A percentile compares a stretch with the other conserved stretches of the same genome.
phyloP scores from a whole-genome alignment of 805 yeast species.

The Monosporozyma servazzii region DNA sequence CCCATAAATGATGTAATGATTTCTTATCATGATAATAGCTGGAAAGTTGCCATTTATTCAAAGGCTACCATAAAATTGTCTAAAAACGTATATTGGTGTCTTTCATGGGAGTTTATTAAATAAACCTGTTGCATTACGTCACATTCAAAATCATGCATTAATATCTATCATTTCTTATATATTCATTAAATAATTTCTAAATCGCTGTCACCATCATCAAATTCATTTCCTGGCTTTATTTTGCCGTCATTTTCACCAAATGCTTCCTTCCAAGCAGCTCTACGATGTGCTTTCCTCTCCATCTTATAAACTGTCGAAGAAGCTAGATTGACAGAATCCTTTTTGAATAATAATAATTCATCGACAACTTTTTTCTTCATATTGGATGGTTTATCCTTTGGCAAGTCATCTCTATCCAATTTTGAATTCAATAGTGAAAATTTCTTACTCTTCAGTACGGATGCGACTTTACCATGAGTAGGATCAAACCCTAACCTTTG shows the following conservation, averaged over 20 bases:
- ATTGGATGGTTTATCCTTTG: constrained; percentile 5
- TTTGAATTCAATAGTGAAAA: neutral
- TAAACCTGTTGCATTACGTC: neutral
- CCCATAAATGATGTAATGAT: neutral
- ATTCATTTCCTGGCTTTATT: neutral
- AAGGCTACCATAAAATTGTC: constrained; percentile 2
- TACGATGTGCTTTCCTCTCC: constrained; percentile 23
- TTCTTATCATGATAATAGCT: neutral
- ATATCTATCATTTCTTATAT: neutral
- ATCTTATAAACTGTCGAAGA: constrained; percentile 26
- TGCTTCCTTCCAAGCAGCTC: constrained; percentile 23
- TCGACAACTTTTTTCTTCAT: constrained; percentile 19
- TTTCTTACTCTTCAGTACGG: constrained; percentile 9
- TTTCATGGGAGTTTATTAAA: constrained; percentile 7
- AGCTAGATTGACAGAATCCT: constrained; percentile 28
- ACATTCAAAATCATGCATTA: neutral
- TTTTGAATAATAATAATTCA: constrained; percentile 27
- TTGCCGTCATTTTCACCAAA: constrained; percentile 13
- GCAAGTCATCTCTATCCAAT: neutral
- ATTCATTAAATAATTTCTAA: constrained; percentile 23
- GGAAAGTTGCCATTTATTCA: constrained; percentile 7
- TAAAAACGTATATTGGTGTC: constrained; percentile 6
- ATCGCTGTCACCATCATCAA: constrained; percentile 24
- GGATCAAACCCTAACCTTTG: constrained; percentile 47
- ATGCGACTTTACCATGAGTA: constrained; percentile 27